Conservation (phyloP, 208 protist species). For the Leishmania braziliensis region DNA sequence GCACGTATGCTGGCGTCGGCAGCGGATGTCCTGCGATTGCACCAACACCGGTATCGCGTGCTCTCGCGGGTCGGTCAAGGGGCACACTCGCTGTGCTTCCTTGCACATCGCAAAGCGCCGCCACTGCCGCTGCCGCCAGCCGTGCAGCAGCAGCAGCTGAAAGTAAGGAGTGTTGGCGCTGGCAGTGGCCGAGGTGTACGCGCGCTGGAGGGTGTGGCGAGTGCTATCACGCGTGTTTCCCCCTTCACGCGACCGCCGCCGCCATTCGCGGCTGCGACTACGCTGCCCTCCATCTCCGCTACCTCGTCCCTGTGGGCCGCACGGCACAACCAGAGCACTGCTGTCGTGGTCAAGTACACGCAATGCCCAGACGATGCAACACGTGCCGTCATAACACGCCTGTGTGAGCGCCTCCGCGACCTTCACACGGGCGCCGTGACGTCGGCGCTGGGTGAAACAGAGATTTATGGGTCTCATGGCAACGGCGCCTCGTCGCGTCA, state of each 20-base stretch:
- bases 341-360: slow-evolving; percentile 52
- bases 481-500: background rate
- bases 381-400: slow-evolving; percentile 46
- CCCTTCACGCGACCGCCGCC: background rate
- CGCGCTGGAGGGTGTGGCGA: background rate
- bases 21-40: slow-evolving; percentile 23
- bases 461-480: background rate
- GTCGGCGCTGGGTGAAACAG: slow-evolving; percentile 1
- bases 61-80: slow-evolving; percentile 48
- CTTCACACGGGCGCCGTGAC: slow-evolving; percentile 30
- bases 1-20: slow-evolving; percentile 25
- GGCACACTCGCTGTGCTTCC: slow-evolving; percentile 47
- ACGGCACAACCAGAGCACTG: slow-evolving; percentile 21
- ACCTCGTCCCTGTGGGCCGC: slow-evolving; percentile 31
- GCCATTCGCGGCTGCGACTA: slow-evolving; percentile 1
- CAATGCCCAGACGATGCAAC: slow-evolving; percentile 56
- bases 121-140: background rate
- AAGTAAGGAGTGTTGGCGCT: background rate
- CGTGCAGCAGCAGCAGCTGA: slow-evolving; percentile 5
- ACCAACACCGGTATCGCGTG: slow-evolving; percentile 46
- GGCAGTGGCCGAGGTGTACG: background rate
- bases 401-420: slow-evolving; percentile 64
- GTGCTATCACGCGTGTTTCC: background rate
- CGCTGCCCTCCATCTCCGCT: background rate
- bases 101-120: slow-evolving; percentile 32